Percentiles rank a stretch among this genome's conserved stretches.
Conservation (phyloP, 495 filamentous ascomycete genomes). For the Penicillium egyptiacum region DNA sequence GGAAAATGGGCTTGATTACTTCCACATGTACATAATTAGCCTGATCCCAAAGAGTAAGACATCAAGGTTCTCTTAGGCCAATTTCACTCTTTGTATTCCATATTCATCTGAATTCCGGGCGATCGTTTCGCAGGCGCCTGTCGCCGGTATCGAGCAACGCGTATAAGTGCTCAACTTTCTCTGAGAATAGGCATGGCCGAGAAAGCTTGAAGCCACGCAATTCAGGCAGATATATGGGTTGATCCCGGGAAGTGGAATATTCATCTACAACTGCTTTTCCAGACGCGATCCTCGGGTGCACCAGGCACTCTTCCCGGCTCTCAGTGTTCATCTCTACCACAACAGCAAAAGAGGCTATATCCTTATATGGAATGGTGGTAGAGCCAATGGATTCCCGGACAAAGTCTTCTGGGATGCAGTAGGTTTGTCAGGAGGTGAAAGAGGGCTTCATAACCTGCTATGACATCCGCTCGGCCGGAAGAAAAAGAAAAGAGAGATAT, state of each 20-base stretch:
- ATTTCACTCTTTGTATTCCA: not conserved
- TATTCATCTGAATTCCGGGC: not conserved
- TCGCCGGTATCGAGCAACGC: not conserved
- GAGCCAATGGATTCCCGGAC: not conserved
- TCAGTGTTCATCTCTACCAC: too few relatives aligned
- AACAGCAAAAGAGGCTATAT: too few relatives aligned
- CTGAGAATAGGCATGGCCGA: not conserved
- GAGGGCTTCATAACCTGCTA: not conserved
- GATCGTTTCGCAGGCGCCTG: not conserved
- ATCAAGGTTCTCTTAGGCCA: not conserved
- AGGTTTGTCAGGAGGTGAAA: not conserved
- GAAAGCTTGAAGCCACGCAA: not conserved
- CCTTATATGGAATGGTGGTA: too few relatives aligned
- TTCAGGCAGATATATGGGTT: not conserved
- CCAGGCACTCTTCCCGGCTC: not conserved
- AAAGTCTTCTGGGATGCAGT: not conserved
- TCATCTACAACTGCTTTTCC: not conserved
- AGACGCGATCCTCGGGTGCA: not conserved
- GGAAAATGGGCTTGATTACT: slow-evolving; percentile 46
- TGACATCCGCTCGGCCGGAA: not conserved
- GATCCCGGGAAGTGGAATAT: not conserved
- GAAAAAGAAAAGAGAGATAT: not conserved
- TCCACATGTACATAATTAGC: not conserved
- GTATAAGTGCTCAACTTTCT: too few relatives aligned
- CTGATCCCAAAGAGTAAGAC: not conserved